These are phyloP conservation scores for Ilyonectria mors-panacis DNA, from an alignment of 2,329 filamentous ascomycete species.

Conservation along the genomic window DNA sequence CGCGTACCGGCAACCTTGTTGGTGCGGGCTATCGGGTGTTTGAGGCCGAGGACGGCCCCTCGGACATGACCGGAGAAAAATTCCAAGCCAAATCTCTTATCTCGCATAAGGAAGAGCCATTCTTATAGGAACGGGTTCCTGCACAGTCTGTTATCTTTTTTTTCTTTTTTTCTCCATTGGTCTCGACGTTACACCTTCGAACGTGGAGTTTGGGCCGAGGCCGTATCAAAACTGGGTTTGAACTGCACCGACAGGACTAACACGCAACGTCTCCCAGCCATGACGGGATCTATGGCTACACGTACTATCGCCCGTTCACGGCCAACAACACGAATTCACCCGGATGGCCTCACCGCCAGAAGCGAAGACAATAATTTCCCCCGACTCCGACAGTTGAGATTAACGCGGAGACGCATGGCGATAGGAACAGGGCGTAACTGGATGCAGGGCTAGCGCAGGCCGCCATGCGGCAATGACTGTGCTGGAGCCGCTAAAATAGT, in stretches of 20 bases:
- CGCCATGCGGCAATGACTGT: slow-evolving; percentile 15
- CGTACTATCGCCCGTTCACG: slow-evolving; percentile 7
- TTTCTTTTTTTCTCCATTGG: slow-evolving; percentile 1
- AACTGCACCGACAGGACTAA: neutral
- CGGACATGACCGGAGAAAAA: slow-evolving; percentile 35
- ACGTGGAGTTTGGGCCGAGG: slow-evolving; percentile 1
- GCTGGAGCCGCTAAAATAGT: slow-evolving; percentile 32
- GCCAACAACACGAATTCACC: slow-evolving; percentile 8
- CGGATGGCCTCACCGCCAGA: slow-evolving; percentile 30
- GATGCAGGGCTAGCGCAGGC: slow-evolving; percentile 27
- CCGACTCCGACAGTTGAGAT: slow-evolving; percentile 25
- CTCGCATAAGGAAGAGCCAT: slow-evolving; percentile 23
- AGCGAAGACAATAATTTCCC: slow-evolving; percentile 17
- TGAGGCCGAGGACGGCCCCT: slow-evolving; percentile 34
- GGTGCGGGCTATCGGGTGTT: slow-evolving; percentile 40
- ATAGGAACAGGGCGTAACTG: slow-evolving; percentile 16
- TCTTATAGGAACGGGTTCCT: slow-evolving; percentile 16
- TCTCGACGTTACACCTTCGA: slow-evolving; percentile 11
- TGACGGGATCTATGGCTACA: neutral
- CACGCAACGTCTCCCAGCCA: slow-evolving; percentile 6
- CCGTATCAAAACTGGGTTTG: slow-evolving; percentile 1
- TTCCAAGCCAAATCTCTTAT: slow-evolving; percentile 36
- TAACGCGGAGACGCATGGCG: slow-evolving; percentile 6
- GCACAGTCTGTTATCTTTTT: slow-evolving; percentile 2
- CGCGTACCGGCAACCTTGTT: slow-evolving; percentile 37